Evolutionary conservation across 1,139 yeast genomes (phyloP).

Genomic region (Eremothecium sinecaudum): DNA sequence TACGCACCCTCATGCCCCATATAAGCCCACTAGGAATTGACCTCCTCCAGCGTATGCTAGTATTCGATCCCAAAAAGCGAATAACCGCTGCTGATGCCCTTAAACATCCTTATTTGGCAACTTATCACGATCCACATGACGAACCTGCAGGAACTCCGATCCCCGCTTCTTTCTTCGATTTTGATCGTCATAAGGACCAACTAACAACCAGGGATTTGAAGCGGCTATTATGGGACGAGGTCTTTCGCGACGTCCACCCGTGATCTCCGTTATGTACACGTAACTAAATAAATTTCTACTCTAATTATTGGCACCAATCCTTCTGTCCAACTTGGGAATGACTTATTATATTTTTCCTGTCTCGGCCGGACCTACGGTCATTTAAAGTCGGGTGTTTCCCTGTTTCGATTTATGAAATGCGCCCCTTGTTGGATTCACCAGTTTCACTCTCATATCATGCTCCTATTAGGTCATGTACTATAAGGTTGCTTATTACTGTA

Average conservation of each 20-base stretch:
- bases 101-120: conserved; percentile 66
- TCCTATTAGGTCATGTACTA: no score
- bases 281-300: no score
- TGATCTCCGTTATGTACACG: no score
- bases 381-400: no score
- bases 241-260: conserved; percentile 17
- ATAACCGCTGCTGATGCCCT: conserved; percentile 75
- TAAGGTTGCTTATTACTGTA: no score
- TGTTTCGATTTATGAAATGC: no score
- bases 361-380: no score
- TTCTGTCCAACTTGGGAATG: no score
- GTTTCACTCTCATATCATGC: no score
- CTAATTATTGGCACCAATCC: no score
- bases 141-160: conserved; percentile 73
- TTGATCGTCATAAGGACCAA: conserved; percentile 67
- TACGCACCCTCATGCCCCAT: conserved; percentile 43
- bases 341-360: no score
- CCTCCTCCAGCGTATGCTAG: conserved; percentile 59
- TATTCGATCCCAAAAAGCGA: conserved; percentile 73
- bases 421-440: no score
- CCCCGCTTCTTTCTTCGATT: conserved; percentile 70
- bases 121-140: conserved; percentile 75
- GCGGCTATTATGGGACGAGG: conserved; percentile 54
- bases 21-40: conserved; percentile 68
- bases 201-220: conserved; percentile 64